Conservation (phyloP, 2,329 filamentous ascomycete species). For the Xylariaceae sp. region DNA sequence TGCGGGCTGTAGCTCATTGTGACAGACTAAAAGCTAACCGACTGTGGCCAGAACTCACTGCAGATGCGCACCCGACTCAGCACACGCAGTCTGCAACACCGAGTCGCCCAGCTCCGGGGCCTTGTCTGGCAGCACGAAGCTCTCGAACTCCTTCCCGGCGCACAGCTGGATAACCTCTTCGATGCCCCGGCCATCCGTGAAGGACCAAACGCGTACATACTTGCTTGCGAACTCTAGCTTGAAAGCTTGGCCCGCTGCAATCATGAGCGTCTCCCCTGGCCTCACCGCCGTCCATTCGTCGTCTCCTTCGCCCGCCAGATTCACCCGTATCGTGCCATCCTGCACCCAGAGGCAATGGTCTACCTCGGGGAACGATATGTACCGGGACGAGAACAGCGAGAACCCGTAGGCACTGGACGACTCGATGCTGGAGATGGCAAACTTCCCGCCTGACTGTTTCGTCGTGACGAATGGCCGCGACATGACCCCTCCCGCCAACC, state of each 20-base stretch:
- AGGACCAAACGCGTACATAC: conserved; percentile 39
- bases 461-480: conserved; percentile 41
- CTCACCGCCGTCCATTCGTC: conserved; percentile 25
- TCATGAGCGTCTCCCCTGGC: conserved; percentile 41
- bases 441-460: conserved; percentile 38
- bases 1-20: too few species aligned
- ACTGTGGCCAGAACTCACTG: too few species aligned
- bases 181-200: conserved; percentile 41
- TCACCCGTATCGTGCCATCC: conserved; percentile 37
- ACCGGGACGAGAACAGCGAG: conserved; percentile 11
- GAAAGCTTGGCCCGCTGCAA: conserved; percentile 39
- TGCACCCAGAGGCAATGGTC: conserved; percentile 45
- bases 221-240: conserved; percentile 34
- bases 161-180: conserved; percentile 23
- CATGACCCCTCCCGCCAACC: conserved; percentile 36
- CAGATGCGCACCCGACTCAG: too few species aligned
- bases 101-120: neutral
- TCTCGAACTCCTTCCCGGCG: neutral
- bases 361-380: conserved; percentile 35
- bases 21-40: too few species aligned
- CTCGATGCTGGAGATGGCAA: conserved; percentile 47
- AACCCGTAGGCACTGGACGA: neutral
- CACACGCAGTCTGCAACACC: too few species aligned
- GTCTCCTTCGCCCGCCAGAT: conserved; percentile 23
- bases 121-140: neutral